Evolutionary conservation across 2,329 filamentous ascomycete genomes (phyloP).

Genomic region (Botrytis medusae): DNA sequence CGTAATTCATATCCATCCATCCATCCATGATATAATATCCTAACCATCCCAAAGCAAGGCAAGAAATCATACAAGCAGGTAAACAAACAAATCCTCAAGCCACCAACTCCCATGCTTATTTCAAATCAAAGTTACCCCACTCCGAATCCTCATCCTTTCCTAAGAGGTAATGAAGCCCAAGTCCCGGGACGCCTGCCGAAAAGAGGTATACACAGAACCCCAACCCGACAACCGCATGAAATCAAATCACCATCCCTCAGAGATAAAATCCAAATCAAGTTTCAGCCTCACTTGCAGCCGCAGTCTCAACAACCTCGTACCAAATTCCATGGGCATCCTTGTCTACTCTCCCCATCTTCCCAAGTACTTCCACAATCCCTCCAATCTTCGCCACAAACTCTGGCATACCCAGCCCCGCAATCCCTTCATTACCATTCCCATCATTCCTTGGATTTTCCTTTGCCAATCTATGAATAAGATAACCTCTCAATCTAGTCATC

Average conservation of each 20-base stretch:
- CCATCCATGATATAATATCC: conserved; percentile 16
- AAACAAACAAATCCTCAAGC: neutral
- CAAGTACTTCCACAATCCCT: conserved; percentile 67
- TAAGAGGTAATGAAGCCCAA: neutral
- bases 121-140: conserved; percentile 8
- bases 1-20: conserved; percentile 13
- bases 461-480: conserved; percentile 63
- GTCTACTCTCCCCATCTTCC: conserved; percentile 65
- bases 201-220: neutral
- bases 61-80: neutral
- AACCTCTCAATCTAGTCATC: conserved; percentile 64
- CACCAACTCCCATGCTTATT: conserved; percentile 5
- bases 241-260: neutral
- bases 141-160: conserved; percentile 2
- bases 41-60: conserved; percentile 4
- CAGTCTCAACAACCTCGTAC: conserved; percentile 56
- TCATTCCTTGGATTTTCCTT: conserved; percentile 64
- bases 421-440: conserved; percentile 55
- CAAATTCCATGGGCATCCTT: conserved; percentile 65
- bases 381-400: conserved; percentile 72
- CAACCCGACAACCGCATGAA: neutral
- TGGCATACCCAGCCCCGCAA: conserved; percentile 67
- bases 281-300: neutral
- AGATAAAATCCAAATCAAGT: neutral
- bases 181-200: neutral